Evolutionary conservation across 169 alveolate species (phyloP).

Genomic region (Eimeria necatrix): DNA sequence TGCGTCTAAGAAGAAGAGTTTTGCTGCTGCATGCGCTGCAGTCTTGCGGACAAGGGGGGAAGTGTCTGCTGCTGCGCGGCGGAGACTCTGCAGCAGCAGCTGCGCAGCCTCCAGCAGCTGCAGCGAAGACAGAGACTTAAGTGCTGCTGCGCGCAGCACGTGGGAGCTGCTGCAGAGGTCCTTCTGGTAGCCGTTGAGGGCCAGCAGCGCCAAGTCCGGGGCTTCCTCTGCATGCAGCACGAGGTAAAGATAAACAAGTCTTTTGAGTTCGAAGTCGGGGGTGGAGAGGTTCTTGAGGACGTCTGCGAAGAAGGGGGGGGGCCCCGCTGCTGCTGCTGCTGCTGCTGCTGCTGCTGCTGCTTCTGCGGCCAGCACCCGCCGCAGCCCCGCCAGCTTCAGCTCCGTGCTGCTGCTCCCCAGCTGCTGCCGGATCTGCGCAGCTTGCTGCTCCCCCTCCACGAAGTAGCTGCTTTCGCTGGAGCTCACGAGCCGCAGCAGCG

Average conservation of each 20-base stretch:
- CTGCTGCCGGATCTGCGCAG: slow-evolving; percentile 71
- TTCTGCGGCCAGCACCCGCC: slow-evolving; percentile 86
- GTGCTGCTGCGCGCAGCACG: slow-evolving; percentile 88
- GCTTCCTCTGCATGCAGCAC: slow-evolving; percentile 87
- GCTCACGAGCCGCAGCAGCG: slow-evolving; percentile 78
- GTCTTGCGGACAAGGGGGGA: slow-evolving; percentile 91
- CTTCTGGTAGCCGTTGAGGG: slow-evolving; percentile 89
- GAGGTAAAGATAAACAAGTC: slow-evolving; percentile 88
- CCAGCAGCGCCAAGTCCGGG: slow-evolving; percentile 86
- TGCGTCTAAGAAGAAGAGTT: slow-evolving; percentile 85
- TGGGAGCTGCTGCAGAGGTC: slow-evolving; percentile 88
- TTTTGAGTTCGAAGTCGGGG: slow-evolving; percentile 86
- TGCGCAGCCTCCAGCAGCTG: slow-evolving; percentile 87
- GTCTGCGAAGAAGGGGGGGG: slow-evolving; percentile 87
- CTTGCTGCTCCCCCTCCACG: slow-evolving; percentile 76
- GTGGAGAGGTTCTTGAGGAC: slow-evolving; percentile 89
- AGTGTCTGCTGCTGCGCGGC: slow-evolving; percentile 88
- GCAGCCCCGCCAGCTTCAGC: slow-evolving; percentile 88
- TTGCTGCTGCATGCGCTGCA: slow-evolving; percentile 89
- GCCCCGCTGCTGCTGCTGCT: neutral
- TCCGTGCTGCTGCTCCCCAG: slow-evolving; percentile 82
- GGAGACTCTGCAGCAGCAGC: slow-evolving; percentile 85
- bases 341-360: slow-evolving; percentile 85
- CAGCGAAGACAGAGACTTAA: slow-evolving; percentile 89
- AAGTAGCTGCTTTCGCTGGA: slow-evolving; percentile 82